Base-by-base conservation (phyloP, 345 rosid genomes). In the Kandelia obovata region DNA sequence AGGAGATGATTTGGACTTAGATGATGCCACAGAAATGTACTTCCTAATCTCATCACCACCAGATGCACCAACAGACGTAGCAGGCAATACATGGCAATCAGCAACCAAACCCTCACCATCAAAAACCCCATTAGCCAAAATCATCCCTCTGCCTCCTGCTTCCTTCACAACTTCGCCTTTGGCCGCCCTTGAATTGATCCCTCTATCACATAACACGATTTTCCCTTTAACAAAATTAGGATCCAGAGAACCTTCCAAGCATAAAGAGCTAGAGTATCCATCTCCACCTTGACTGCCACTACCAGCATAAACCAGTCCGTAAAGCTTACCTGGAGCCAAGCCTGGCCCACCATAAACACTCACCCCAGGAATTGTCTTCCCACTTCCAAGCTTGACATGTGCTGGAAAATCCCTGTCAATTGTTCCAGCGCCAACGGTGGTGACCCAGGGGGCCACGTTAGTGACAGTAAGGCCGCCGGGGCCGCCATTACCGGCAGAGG, bases 21-120 rank as follows among this genome's bases (percentile, higher is more conserved):
- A 43, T 5, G 69, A 32, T 43, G 70, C 34, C 32, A n/a, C 64
- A 0, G 76, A 61, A 30, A 76, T 62, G 65, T 71, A 76, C 73
- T 60, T 76, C 58, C 75, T 66, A 9, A 76, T 71, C 56, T 76
- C 76, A 35, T 71, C 80, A 21, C 80, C 80, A 46, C 57, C 69
- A 17, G 65, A 21, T 0, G 80, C 76, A 13, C 80, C 80, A 17
- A 76, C 69, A 27, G 80, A 53, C 9, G 76, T 71, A 5, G 80
- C 80, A 19, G 80, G 80, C 65, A 77, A 58, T 0, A 77, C 80
- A 59, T 77, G 76, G 56, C 80, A 77, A 39, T 77, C 80, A 17
- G 80, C 80, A 32, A 77, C 80, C 49, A 77, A 52, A 49, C 80
- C 80, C 25, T 77, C 76, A 2, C 80, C 80, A n/a, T 77, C 80